These are phyloP conservation scores for Phytopythium chamaehyphon DNA, from an alignment of 352 stramenopile species.

Conservation along the genomic window DNA sequence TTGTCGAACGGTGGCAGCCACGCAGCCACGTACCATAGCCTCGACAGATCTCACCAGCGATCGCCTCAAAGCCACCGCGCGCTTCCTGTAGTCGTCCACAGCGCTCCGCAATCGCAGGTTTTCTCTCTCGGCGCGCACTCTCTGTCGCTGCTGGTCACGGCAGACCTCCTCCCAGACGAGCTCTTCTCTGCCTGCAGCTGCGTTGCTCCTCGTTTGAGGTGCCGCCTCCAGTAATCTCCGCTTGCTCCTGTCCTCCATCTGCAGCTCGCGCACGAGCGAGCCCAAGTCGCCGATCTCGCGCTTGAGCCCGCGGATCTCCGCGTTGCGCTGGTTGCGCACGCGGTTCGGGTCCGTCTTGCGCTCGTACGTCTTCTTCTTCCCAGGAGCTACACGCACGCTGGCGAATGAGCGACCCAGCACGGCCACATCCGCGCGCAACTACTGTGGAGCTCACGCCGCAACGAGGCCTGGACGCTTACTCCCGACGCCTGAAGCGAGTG, in stretches of 20 bases:
- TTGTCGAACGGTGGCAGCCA: not conserved
- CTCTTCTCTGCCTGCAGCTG: too few species aligned
- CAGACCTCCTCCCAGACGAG: constrained; percentile 22
- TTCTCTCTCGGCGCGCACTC: constrained; percentile 10
- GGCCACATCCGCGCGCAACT: too few species aligned
- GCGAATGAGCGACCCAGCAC: too few species aligned
- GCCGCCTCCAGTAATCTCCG: not conserved
- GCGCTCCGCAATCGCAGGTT: constrained; percentile 20
- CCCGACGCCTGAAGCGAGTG: too few species aligned
- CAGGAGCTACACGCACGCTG: too few species aligned
- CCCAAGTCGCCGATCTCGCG: constrained; percentile 26
- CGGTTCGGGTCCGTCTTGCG: constrained; percentile 18
- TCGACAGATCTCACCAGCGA: constrained; percentile 17
- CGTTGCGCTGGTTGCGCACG: constrained; percentile 21
- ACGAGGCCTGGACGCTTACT: too few species aligned
- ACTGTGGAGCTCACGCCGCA: too few species aligned
- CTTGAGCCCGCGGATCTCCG: constrained; percentile 30
- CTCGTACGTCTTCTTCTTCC: too few species aligned
- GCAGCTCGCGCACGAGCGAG: constrained; percentile 13
- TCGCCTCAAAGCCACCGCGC: constrained; percentile 20
- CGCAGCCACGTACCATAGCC: constrained; percentile 7
- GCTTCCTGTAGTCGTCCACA: constrained; percentile 30
- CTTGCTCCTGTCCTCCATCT: not conserved
- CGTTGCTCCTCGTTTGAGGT: too few species aligned
- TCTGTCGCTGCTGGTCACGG: constrained; percentile 9